These are phyloP conservation scores for Globisporangium cederbergense DNA, from an alignment of 352 stramenopile genomes.

Conservation along the genomic window DNA sequence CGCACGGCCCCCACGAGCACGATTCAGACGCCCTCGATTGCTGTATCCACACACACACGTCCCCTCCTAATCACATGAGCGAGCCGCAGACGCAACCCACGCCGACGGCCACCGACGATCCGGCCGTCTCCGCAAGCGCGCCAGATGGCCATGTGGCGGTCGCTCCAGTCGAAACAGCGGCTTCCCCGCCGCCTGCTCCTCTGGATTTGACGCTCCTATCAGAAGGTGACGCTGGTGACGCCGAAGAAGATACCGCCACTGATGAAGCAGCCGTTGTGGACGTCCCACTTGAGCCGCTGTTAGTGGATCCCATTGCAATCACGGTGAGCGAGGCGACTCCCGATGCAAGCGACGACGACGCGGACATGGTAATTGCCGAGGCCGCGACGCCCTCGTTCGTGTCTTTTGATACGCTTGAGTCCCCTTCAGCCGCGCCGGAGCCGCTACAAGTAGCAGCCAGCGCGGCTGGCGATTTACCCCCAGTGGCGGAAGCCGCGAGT, in stretches of 20 bases:
- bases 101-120: neutral
- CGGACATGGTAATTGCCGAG: slow-evolving; percentile 10
- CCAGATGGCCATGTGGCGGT: slow-evolving; percentile 5
- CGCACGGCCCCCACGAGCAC: neutral
- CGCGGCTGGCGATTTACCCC: neutral
- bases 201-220: slow-evolving; percentile 7
- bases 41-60: neutral
- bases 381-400: slow-evolving; percentile 17
- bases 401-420: slow-evolving; percentile 12
- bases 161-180: neutral
- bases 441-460: neutral
- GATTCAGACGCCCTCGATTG: neutral
- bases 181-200: neutral
- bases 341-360: neutral
- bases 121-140: neutral
- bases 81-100: neutral
- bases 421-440: slow-evolving; percentile 1
- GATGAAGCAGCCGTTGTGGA: neutral
- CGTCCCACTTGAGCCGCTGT: neutral
- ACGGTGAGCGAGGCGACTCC: neutral
- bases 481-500: neutral
- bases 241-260: neutral
- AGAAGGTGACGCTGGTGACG: neutral
- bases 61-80: neutral
- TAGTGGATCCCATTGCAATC: neutral